Conservation (phyloP, 306 rosid genomes). For the Vigna hirtella region DNA sequence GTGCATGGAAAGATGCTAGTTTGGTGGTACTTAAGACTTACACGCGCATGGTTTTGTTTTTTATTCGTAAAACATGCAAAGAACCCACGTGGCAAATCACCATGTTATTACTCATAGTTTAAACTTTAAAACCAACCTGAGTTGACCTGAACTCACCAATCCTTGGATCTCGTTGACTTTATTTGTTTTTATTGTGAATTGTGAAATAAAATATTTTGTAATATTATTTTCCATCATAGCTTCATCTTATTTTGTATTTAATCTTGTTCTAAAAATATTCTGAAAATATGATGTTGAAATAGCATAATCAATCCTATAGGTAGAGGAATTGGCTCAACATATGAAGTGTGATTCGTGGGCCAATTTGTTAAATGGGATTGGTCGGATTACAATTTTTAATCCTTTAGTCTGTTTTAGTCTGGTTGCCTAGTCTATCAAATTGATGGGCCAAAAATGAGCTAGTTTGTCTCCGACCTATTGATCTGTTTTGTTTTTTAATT, state of each 20-base stretch:
- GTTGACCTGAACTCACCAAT: constrained; percentile 29
- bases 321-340: too few species aligned
- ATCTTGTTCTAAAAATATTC: neutral
- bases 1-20: constrained; percentile 18
- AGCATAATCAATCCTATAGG: neutral
- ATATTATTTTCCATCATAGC: neutral
- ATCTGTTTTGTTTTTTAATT: too few species aligned
- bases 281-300: neutral
- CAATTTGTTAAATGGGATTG: too few species aligned
- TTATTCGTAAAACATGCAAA: constrained; percentile 12
- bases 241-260: neutral
- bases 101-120: constrained; percentile 1
- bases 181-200: too few species aligned
- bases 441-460: too few species aligned
- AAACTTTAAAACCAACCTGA: neutral
- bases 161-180: constrained; percentile 37
- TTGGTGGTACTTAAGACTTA: constrained; percentile 8
- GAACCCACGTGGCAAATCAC: constrained; percentile 33
- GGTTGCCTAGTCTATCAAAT: too few species aligned
- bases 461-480: too few species aligned
- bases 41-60: constrained; percentile 31
- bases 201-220: neutral
- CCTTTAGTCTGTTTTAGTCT: too few species aligned
- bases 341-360: too few species aligned
- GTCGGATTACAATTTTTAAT: too few species aligned